Evolutionary conservation across 495 filamentous ascomycete species (phyloP), one percentile per base, ranked within the genome.

Genomic region (Aspergillus coremiiformis): DNA sequence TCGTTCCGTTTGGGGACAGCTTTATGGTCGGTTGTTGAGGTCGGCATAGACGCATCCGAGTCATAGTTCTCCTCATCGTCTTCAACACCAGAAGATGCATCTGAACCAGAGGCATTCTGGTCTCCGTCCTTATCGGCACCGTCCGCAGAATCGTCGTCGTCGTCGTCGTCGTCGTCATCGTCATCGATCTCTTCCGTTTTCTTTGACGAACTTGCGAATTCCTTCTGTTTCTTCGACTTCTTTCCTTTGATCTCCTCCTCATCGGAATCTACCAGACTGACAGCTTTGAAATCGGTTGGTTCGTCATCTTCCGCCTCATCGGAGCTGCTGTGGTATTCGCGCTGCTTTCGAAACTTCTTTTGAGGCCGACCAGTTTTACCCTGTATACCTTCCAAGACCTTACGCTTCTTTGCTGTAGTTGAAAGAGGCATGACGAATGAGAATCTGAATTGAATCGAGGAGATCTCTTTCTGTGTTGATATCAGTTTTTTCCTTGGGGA

Each of bases 1-100:
- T 98, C 91, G 66, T 96, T 92, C 55, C 90, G 87, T 66, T 95
- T 93, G 5, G 66, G 52, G 12, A 74, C 56, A 21, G 55, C 42
- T 44, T 59, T 65, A 21, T 58, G 53, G 29, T 61, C 67, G 17
- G 47, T 48, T 23, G 52, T 60, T 10, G 55, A 53, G n/a, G 54
- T 50, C 4, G 62, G 44, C 20, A 52, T 54, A 2, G 59, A 50
- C 1, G 43, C 52, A 41, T 68, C 65, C 19, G 66, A 63, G 53
- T 68, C 70, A 23, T 48, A 57, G 23, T 66, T 51, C 4, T 48
- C 56, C 11, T 50, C 52, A 15, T 60, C n/a, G n/a, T n/a, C 60
- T 26, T 64, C 54, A 11, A 51, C 52, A 27, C 61, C 62, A n/a
- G 47, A 60, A 8, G 58, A 52, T 10, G 50, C 44, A 11, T 68